phyloP scores from a whole-genome alignment of 257 asterid genomes.

The Salvia splendens region DNA sequence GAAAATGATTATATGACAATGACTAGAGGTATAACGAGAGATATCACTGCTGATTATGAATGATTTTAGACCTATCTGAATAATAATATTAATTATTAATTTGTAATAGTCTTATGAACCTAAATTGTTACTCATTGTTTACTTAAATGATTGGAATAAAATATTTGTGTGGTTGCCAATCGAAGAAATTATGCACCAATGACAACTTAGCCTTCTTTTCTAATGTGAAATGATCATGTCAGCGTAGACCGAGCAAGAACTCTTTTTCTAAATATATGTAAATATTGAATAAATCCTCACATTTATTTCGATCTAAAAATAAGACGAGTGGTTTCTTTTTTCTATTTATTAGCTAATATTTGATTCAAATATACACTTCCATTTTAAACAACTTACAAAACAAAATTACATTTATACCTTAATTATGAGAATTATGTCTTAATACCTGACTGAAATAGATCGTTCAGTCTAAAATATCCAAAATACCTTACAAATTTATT shows the following conservation, averaged over 20 bases:
- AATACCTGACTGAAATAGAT: too few relatives aligned
- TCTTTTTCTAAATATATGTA: neutral
- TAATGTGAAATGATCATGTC: neutral
- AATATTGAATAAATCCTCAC: neutral
- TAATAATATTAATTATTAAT: conserved; percentile 9
- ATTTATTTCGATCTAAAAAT: neutral
- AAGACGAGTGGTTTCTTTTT: neutral
- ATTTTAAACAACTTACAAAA: too few relatives aligned
- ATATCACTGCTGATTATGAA: too few relatives aligned
- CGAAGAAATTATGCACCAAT: conserved; percentile 12
- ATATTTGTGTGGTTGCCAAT: conserved; percentile 22
- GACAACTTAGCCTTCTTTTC: conserved; percentile 1
- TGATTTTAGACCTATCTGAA: neutral
- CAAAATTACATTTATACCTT: too few relatives aligned
- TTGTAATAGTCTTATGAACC: conserved; percentile 1
- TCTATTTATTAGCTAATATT: neutral
- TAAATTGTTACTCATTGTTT: conserved; percentile 9
- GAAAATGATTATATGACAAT: too few relatives aligned
- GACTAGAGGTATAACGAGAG: too few relatives aligned
- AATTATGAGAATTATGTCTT: too few relatives aligned
- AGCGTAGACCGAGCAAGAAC: neutral
- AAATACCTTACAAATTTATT: too few relatives aligned
- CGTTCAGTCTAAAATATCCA: too few relatives aligned
- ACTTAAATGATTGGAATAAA: conserved; percentile 14
- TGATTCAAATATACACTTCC: too few relatives aligned